Evolutionary conservation across 805 yeast species (phyloP), one percentile per base, ranked within the genome.

Genomic region (Wickerhamiella sergipiensis): DNA sequence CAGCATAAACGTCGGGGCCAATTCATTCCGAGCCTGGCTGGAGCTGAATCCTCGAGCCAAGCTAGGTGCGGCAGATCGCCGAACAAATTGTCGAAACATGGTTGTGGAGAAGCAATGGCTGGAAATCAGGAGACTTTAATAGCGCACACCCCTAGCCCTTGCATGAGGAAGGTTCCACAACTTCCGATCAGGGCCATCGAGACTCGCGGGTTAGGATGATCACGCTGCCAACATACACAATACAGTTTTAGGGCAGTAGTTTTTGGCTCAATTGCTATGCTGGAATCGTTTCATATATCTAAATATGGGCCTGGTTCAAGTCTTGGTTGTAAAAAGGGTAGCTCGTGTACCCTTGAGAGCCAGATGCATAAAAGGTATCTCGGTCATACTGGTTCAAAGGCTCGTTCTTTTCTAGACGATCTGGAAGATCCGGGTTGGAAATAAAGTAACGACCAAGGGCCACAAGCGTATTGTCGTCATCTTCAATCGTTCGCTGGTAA

Each of bases 351-450:
- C 78, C 78, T 44, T 62, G 53, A 6, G 63, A 65, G 22, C 62
- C 65, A 18, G 62, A 59, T n/a, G 62, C 55, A 59, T 78, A 79
- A 64, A 79, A 79, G 8, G 75, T 70, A n/a, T 57, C 53, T 59
- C 81, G 69, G 60, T 77, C 69, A 57, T 77, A 79, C 26, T 63
- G 55, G 53, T 66, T 68, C 52, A 77, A 61, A 42, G 70, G 69
- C 42, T 62, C 50, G 24, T 71, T 71, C 29, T 72, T 62, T 53
- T 67, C 63, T 42, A 78, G 50, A 53, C 79, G 66, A n/a, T 64
- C 57, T n/a, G 71, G 73, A 29, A 79, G 59, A 58, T 79, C 83
- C 1, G 83, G 82, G 64, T 78, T 79, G 29, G 80, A 63, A 46
- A 75, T 71, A 61, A 70, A 77, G 52, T 63, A 66, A 53, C 81